Base-by-base conservation (phyloP, 441 rosid species). In the Mallotus japonicus region DNA sequence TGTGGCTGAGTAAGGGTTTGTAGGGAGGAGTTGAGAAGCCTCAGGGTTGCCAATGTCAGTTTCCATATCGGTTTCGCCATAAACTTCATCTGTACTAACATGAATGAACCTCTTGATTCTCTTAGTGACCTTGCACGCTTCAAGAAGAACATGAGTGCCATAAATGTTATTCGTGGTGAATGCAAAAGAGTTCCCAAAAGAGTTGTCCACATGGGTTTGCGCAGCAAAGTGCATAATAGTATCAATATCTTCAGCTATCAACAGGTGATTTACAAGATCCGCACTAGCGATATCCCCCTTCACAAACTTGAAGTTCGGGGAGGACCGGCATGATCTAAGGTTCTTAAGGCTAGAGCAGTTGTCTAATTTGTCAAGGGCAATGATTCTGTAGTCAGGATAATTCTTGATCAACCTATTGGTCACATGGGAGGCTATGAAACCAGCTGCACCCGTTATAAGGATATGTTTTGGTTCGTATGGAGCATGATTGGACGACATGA, bases 371-470 rank as follows among this genome's bases (percentile, higher is more conserved):
- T 88, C 90, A 14, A 88, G 78, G 6, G 86, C 92, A 50, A 88
- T 80, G 61, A 87, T 85, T 68, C 81, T 83, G 90, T 87, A 87
- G 22, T 81, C 78, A 11, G 89, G 89, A 66, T 88, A 82, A 76
- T 77, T 84, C 47, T 74, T 81, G 75, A 81, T 79, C 58, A 88
- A 47, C 49, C 87, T 81, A 37, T 74, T 80, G 34, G 88, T 83
- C 9, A 87, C 88, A 83, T 87, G 90, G 3, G 90, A 88, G 34
- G 87, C 89, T 75, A 88, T 87, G 73, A 88, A 88, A 55, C 92
- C 90, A 62, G 92, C 89, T 40, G 92, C 90, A 13, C 92, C 92
- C 5, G 89, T 88, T 46, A 88, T 83, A 32, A 88, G 88, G 78
- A 88, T 87, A 73, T 79, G 83, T 76, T 75, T 85, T 14, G 90